phyloP scores from a whole-genome alignment of 768 basidiomycete species.

The Suillus americanus region DNA sequence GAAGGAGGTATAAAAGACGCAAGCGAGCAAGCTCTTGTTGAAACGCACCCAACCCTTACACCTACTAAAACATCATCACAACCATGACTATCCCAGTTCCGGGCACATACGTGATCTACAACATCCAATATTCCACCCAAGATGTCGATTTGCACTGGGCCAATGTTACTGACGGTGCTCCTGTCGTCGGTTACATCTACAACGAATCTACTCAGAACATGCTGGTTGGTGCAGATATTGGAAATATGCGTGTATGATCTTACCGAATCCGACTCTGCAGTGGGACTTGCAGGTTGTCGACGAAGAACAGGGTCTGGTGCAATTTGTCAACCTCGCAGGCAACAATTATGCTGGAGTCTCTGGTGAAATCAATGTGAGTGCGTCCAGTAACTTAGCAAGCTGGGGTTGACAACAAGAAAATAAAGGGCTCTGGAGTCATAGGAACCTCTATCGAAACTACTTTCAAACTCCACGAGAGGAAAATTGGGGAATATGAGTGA shows the following conservation, averaged over 20 bases:
- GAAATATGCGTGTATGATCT: background rate
- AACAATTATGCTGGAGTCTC: background rate
- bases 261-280: background rate
- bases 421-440: background rate
- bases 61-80: background rate
- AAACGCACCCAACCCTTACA: background rate
- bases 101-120: background rate
- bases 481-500: background rate
- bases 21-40: background rate
- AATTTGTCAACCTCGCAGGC: background rate
- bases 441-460: background rate
- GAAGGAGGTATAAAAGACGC: background rate
- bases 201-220: background rate
- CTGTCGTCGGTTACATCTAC: background rate
- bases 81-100: slow-evolving; percentile 1
- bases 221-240: background rate
- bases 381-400: background rate
- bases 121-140: background rate
- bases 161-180: background rate
- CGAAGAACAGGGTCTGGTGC: background rate
- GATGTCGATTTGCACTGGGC: background rate
- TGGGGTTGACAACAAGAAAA: background rate
- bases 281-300: background rate
- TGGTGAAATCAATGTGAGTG: background rate
- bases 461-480: background rate